These are phyloP conservation scores for Mallotus repandus DNA, from an alignment of 441 rosid genomes.

Conservation along the genomic window DNA sequence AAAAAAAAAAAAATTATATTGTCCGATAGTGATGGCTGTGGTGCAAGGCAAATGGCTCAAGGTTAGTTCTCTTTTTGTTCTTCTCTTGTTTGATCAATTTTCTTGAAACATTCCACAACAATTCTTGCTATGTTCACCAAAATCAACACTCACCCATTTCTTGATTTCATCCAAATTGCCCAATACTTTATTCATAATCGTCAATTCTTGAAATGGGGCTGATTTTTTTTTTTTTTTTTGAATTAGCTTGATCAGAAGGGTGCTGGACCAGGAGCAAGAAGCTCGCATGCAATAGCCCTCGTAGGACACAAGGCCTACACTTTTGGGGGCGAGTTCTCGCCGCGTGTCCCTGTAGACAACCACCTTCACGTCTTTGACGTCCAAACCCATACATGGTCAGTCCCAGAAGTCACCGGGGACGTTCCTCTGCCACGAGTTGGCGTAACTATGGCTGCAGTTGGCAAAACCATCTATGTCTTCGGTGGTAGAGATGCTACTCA, in stretches of 20 bases:
- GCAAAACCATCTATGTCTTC: conserved; percentile 57
- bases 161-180: background rate
- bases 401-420: conserved; percentile 55
- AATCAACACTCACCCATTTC: background rate
- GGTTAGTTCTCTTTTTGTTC: conserved; percentile 33
- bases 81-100: background rate
- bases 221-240: background rate
- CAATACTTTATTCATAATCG: background rate
- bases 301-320: conserved; percentile 67
- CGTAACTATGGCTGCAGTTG: conserved; percentile 72
- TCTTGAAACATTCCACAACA: too few species aligned
- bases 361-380: conserved; percentile 68
- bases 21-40: conserved; percentile 27
- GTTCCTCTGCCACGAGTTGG: conserved; percentile 94
- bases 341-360: conserved; percentile 91
- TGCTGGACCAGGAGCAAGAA: conserved; percentile 86
- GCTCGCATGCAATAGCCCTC: conserved; percentile 83
- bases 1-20: too few species aligned
- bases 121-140: background rate
- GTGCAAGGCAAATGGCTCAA: conserved; percentile 59
- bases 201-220: background rate
- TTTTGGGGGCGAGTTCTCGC: conserved; percentile 80
- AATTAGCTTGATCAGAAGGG: conserved; percentile 76
- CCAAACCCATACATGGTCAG: conserved; percentile 54
- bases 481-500: conserved; percentile 77